Evolutionary conservation across 1,284 basidiomycete genomes (phyloP).

Genomic region (Ustilago lituana): DNA sequence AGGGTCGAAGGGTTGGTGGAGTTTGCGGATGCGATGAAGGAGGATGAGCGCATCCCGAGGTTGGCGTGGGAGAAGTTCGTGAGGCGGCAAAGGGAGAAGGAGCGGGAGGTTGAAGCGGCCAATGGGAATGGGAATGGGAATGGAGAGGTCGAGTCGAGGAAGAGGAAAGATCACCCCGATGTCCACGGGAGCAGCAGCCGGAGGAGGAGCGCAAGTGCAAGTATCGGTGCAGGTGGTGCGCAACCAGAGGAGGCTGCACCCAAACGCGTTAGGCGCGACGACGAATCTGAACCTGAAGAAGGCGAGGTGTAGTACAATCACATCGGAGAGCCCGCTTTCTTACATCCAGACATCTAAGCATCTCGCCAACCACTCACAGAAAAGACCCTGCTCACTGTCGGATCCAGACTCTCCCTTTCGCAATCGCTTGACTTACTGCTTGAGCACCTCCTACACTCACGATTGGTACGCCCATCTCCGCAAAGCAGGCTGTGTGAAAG

Average conservation of each 20-base stretch:
- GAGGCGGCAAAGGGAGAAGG: slow-evolving; percentile 53
- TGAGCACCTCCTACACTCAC: too few species aligned
- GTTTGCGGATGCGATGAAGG: slow-evolving; percentile 40
- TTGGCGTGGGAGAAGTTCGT: slow-evolving; percentile 64
- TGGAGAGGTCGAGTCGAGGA: too few species aligned
- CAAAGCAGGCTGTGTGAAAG: too few species aligned
- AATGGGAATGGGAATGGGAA: too few species aligned
- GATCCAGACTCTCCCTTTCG: too few species aligned
- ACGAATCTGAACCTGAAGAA: slow-evolving; percentile 39
- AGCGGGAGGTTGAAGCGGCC: slow-evolving; percentile 6
- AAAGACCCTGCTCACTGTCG: too few species aligned
- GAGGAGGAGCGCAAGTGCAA: background rate
- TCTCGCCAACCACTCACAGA: too few species aligned
- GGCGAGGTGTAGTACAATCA: slow-evolving; percentile 51
- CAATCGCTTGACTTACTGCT: too few species aligned
- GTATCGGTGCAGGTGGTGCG: background rate
- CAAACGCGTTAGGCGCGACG: slow-evolving; percentile 17
- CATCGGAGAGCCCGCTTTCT: background rate
- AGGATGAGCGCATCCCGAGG: slow-evolving; percentile 42
- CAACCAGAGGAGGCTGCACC: background rate
- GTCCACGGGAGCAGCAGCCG: background rate
- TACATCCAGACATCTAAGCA: too few species aligned
- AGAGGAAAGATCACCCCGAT: slow-evolving; percentile 26
- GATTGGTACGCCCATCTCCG: too few species aligned
- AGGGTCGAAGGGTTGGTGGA: slow-evolving; percentile 34